Evolutionary conservation across 2,329 filamentous ascomycete genomes (phyloP).

Genomic region (Talaromyces sp.): DNA sequence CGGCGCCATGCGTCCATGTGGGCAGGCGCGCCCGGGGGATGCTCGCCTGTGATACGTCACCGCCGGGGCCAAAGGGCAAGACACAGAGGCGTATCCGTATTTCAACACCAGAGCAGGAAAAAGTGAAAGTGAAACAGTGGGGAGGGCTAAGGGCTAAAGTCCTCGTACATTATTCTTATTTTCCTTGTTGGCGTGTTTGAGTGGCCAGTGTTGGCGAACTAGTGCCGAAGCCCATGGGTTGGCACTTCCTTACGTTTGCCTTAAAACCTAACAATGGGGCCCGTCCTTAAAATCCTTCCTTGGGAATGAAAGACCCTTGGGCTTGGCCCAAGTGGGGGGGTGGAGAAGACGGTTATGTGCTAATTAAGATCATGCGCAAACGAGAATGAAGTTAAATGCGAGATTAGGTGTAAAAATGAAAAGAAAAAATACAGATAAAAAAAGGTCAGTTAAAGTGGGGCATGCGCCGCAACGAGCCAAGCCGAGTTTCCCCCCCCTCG

Average conservation of each 20-base stretch:
- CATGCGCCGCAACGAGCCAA: neutral
- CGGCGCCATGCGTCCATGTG: slow-evolving; percentile 13
- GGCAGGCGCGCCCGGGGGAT: neutral
- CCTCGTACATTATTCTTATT: neutral
- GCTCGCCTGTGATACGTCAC: slow-evolving; percentile 1
- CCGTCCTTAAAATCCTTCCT: neutral
- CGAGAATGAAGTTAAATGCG: neutral
- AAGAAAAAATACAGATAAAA: neutral
- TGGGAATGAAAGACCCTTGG: neutral
- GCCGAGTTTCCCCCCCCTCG: neutral
- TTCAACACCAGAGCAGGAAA: no score
- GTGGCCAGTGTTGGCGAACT: neutral
- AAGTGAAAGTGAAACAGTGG: neutral
- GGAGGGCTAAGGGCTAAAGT: neutral
- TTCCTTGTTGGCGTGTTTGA: neutral
- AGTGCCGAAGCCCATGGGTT: neutral
- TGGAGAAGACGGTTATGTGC: neutral
- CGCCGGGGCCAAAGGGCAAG: neutral
- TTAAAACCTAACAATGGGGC: neutral
- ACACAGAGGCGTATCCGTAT: no score
- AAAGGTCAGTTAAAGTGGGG: neutral
- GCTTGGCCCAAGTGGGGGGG: neutral
- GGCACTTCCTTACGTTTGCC: neutral
- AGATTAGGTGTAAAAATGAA: neutral
- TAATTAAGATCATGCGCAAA: neutral